Evolutionary conservation across 1,139 yeast species (phyloP).

Genomic region (Pichia cactophila): DNA sequence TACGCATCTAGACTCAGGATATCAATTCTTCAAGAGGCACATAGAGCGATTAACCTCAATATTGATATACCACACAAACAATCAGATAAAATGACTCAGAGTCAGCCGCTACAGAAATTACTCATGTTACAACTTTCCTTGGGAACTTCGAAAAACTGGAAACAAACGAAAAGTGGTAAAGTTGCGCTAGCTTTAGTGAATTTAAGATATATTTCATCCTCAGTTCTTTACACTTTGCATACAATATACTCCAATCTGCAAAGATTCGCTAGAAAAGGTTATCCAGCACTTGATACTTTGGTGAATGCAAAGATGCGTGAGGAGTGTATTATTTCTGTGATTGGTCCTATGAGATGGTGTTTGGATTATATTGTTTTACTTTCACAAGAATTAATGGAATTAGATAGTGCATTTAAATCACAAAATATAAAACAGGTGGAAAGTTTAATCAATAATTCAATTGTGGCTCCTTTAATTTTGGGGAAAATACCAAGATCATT

Average conservation of each 20-base stretch:
- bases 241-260: conserved; percentile 52
- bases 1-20: conserved; percentile 35
- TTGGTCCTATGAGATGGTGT: conserved; percentile 76
- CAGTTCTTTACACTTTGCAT: conserved; percentile 64
- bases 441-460: conserved; percentile 17
- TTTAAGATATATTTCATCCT: conserved; percentile 63
- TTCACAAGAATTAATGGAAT: conserved; percentile 54
- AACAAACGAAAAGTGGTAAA: conserved; percentile 42
- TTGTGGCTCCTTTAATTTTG: conserved; percentile 47
- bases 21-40: conserved; percentile 53
- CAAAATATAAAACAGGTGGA: conserved; percentile 19
- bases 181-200: conserved; percentile 66
- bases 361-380: conserved; percentile 60
- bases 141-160: conserved; percentile 48
- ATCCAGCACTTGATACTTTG: conserved; percentile 35
- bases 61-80: conserved; percentile 61
- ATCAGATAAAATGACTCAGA: conserved; percentile 62
- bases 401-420: conserved; percentile 22
- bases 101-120: conserved; percentile 65
- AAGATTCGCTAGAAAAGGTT: conserved; percentile 30
- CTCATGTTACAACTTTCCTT: conserved; percentile 57
- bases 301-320: conserved; percentile 51
- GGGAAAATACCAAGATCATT: conserved; percentile 68
- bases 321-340: conserved; percentile 49
- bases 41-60: conserved; percentile 60